Base-by-base conservation (phyloP, 164 flowering plant genomes). In the Dillenia suffruticosa region DNA sequence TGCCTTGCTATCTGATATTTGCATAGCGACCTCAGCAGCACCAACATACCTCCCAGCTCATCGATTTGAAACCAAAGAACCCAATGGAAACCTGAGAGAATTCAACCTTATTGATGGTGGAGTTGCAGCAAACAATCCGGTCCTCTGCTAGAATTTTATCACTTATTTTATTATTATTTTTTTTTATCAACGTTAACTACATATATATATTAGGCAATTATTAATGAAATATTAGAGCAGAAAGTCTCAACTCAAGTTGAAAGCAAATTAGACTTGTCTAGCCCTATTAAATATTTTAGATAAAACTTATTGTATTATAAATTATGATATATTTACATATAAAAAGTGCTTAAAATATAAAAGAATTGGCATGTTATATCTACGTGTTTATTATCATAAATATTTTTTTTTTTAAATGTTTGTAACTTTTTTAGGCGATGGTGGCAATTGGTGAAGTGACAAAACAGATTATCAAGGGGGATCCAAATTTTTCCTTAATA, bases 101-200 rank as follows among this genome's bases (percentile, higher is more conserved):
- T 76, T 67, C 58, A 49, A 81, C 51, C 76, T 81, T 2, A 24
- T 79, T 11, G 85, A 79, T 64, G 85, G 85, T 9, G 82, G 79
- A 10, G 71, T 81, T 9, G 78, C 75, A 1, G 82, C 80, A 15
- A 81, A 74, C 64, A 81, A 81, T 63, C 84, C 79, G 10, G 84
- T 80, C 65, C 22, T 19, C 22, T 19, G 22, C 22, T 19, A 1
- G 22, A 19, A 19, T 19, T 19, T 19, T 19, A 1, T 19, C 22
- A 1, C 22, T 19, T 19, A 19, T 1, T 19, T 19, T 19, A 1
- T 19, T 19, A 1, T 19, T 19, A 19, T 1, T 19, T 19, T 19
- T 19, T 19, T 19, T 19, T 1, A 19, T 19, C 22, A 19, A 19
- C 1, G 22, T 19, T 19, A 19, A 1, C 1, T 19, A 1, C 22